Evolutionary conservation across 305 asterid species (phyloP), one percentile per base, ranked within the genome.

Genomic region (Petunia hybrid): DNA sequence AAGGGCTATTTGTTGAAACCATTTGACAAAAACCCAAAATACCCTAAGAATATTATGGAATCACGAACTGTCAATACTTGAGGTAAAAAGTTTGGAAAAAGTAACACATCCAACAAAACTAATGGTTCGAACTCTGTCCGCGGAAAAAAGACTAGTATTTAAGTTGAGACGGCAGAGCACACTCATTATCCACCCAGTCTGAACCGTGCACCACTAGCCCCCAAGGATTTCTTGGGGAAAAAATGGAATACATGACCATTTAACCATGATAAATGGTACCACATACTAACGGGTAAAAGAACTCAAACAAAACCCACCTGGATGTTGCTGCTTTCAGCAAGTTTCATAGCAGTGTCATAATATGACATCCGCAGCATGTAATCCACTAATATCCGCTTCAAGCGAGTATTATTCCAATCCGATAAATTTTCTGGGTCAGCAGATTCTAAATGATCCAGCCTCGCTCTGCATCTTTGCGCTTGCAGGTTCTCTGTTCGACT

Each of bases 351-450:
- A 70, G 98, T 92, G 80, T 90, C 95, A 80, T 89, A 94, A 85
- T 93, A 96, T n/a, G 99, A 96, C 98, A 94, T 94, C 61, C 98
- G 91, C 89, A 94, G 77, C 97, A 96, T 93, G 87, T 96, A 96
- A 82, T 96, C 99, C 39, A 96, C 97, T 66, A 96, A 92, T 85
- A 96, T 89, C 68, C 98, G 83, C 76, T 91, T 94, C 95, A 96
- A 86, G 51, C 99, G 93, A 40, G 84, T 88, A 84, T 70, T 79
- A 76, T 84, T 90, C 98, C 97, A 96, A 73, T 85, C 95, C 14
- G 96, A 84, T 75, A 92, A 13, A 73, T 89, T 93, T 79, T 93
- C 97, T 55, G 89, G 87, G 77, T 93, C 93, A 10, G 92, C 97
- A 67, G 95, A 90, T 86, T 93, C 98, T 85, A 96, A 84, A 87